Evolutionary conservation across 306 rosid species (phyloP).

Genomic region (Geum urbanum): DNA sequence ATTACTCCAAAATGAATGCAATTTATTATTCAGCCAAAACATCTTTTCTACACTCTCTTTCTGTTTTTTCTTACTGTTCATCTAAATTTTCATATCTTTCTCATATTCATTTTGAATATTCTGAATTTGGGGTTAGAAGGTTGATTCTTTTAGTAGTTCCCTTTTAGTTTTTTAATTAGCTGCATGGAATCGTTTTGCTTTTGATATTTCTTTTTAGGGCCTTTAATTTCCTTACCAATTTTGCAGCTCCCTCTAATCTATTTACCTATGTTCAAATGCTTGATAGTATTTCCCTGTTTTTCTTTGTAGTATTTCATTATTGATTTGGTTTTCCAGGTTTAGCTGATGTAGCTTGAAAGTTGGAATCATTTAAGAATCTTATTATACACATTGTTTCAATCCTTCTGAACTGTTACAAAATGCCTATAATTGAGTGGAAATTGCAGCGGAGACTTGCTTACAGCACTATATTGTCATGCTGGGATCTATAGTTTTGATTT

Average conservation of each 20-base stretch:
- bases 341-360: background rate
- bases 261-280: background rate
- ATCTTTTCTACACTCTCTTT: background rate
- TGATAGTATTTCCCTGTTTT: background rate
- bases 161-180: background rate
- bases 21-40: no score
- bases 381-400: background rate
- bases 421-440: constrained; percentile 13
- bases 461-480: constrained; percentile 98
- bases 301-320: no score
- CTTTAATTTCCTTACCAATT: constrained; percentile 2
- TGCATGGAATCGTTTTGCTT: constrained; percentile 19
- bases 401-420: constrained; percentile 1
- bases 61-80: background rate
- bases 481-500: constrained; percentile 77
- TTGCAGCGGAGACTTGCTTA: constrained; percentile 60
- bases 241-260: constrained; percentile 28
- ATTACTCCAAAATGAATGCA: no score
- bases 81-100: background rate
- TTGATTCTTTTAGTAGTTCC: constrained; percentile 13
- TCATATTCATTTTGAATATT: background rate
- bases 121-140: constrained; percentile 15
- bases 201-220: background rate
- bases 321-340: background rate
- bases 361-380: background rate